A percentile compares a stretch with the other conserved stretches of the same genome.
Conservation (phyloP, 2,329 filamentous ascomycete genomes). For the Tolypocladium endophyticum region DNA sequence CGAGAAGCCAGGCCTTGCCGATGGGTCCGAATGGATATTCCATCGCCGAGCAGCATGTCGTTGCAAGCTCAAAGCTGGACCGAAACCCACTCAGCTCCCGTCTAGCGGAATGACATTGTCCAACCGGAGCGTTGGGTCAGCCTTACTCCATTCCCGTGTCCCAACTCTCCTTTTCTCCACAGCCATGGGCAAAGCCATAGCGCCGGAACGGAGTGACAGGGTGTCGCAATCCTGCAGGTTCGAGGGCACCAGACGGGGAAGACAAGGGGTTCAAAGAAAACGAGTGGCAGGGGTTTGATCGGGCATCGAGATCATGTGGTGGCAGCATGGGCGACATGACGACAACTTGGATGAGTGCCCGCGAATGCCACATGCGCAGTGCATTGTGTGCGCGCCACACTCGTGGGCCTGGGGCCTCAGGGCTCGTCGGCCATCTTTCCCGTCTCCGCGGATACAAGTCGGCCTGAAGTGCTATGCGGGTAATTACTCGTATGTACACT, state of each 20-base stretch:
- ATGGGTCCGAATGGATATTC: background rate
- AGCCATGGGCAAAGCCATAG: background rate
- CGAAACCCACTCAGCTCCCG: conserved; percentile 3
- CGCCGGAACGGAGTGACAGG: background rate
- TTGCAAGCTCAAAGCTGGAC: conserved; percentile 13
- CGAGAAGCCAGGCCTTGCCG: conserved; percentile 5
- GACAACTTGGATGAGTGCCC: background rate
- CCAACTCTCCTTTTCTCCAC: background rate
- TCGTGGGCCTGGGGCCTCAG: background rate
- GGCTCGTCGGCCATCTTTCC: background rate
- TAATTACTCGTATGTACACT: background rate
- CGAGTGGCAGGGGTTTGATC: background rate
- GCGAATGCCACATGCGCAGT: background rate
- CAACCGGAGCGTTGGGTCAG: conserved; percentile 4
- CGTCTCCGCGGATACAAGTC: background rate
- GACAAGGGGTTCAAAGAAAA: background rate
- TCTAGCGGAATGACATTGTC: conserved; percentile 2
- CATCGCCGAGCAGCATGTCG: conserved; percentile 5
- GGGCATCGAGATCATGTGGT: background rate
- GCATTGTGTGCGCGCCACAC: background rate
- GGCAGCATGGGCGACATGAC: background rate
- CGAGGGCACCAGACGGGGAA: background rate
- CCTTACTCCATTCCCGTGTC: background rate
- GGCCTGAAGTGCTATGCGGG: background rate
- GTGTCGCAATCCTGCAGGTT: background rate